phyloP scores from a whole-genome alignment of 495 filamentous ascomycete species.

The Echria macrotheca region DNA sequence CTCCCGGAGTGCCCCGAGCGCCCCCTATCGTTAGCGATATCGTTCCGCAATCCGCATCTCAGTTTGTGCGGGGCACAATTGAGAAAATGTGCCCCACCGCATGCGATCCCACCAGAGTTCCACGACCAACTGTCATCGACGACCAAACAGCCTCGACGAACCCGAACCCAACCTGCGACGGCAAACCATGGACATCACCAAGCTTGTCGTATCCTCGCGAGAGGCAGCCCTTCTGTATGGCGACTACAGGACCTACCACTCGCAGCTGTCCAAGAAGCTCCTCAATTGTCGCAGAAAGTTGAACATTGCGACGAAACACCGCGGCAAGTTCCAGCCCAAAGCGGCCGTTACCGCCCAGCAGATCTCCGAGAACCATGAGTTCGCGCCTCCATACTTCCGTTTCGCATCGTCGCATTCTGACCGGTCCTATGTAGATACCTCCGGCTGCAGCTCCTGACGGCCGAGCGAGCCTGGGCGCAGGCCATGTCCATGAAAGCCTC shows the following conservation, averaged over 20 bases:
- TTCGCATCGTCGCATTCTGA: slow-evolving; percentile 8
- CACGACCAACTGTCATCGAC: not conserved
- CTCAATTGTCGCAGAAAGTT: slow-evolving; percentile 79
- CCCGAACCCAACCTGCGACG: not conserved
- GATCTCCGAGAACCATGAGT: slow-evolving; percentile 73
- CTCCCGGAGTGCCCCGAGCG: not conserved
- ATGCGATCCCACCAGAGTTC: not conserved
- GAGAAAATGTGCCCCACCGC: slow-evolving; percentile 6
- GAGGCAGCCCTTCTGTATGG: slow-evolving; percentile 80
- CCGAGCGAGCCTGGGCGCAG: slow-evolving; percentile 93
- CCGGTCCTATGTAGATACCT: slow-evolving; percentile 55
- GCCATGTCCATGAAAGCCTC: slow-evolving; percentile 89
- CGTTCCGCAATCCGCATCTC: no score
- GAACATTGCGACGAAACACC: slow-evolving; percentile 72
- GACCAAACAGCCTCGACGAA: not conserved
- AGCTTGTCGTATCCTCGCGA: slow-evolving; percentile 67
- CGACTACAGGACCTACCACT: slow-evolving; percentile 81
- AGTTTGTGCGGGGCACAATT: slow-evolving; percentile 8
- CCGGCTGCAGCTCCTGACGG: slow-evolving; percentile 71
- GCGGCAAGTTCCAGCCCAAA: slow-evolving; percentile 75
- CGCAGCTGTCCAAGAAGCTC: slow-evolving; percentile 72
- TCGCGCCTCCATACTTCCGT: slow-evolving; percentile 19
- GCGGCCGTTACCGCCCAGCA: slow-evolving; percentile 68
- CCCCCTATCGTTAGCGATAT: no score
- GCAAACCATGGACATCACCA: slow-evolving; percentile 78